These are phyloP conservation scores for Entrophospora sp. DNA, from an alignment of 192 early-diverging fungal genomes.

Conservation along the genomic window DNA sequence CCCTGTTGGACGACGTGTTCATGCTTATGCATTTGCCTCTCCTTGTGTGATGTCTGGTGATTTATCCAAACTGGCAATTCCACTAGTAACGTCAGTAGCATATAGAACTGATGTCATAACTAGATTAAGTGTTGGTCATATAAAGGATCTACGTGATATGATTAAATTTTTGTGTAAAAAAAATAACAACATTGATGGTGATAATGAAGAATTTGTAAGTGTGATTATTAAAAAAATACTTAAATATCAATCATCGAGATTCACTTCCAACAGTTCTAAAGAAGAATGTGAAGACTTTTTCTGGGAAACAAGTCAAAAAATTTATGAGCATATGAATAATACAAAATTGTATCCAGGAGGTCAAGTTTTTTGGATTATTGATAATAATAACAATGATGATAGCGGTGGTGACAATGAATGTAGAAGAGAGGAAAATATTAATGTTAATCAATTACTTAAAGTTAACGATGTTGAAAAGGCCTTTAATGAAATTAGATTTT, in stretches of 20 bases:
- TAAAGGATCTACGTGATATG: constrained; percentile 22
- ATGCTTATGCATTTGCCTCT: constrained; percentile 36
- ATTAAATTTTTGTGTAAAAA: not conserved
- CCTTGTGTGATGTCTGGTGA: constrained; percentile 37
- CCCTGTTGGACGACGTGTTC: constrained; percentile 35
- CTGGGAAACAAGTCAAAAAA: not conserved
- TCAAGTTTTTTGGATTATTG: constrained; percentile 35
- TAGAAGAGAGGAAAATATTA: constrained; percentile 2
- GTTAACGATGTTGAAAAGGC: constrained; percentile 9
- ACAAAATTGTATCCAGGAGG: constrained; percentile 34
- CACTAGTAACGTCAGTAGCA: constrained; percentile 32
- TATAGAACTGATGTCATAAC: constrained; percentile 30
- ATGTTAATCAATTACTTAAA: too few species aligned
- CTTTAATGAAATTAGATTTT: constrained; percentile 17
- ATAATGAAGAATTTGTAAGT: constrained; percentile 9
- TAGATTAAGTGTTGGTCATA: constrained; percentile 28
- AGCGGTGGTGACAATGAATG: not conserved
- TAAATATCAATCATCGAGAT: constrained; percentile 25
- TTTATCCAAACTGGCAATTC: constrained; percentile 28
- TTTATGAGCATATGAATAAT: not conserved
- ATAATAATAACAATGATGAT: not conserved
- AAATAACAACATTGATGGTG: not conserved
- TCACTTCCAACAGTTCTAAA: too few species aligned
- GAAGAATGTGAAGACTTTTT: constrained; percentile 12
- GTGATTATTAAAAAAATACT: constrained; percentile 20